These are phyloP conservation scores for Barnettozyma pratensis DNA, from an alignment of 805 yeast genomes.

Conservation along the genomic window DNA sequence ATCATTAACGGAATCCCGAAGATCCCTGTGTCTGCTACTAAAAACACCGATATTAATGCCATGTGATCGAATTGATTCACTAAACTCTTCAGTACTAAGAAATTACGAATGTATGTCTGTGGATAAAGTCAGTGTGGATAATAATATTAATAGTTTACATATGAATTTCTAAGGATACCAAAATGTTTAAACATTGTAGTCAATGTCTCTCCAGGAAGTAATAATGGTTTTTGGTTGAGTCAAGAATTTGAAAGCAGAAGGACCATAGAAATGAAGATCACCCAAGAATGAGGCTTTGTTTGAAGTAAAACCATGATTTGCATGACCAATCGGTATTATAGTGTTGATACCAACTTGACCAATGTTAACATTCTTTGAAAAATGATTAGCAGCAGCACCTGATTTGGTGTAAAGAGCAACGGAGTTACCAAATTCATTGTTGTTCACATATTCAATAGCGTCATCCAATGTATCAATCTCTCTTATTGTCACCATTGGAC, in stretches of 20 bases:
- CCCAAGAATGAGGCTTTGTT: conserved; percentile 73
- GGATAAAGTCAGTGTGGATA: too few species aligned
- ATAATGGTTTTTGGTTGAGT: conserved; percentile 77
- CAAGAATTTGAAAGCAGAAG: conserved; percentile 64
- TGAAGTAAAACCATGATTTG: conserved; percentile 78
- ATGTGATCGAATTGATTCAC: too few species aligned
- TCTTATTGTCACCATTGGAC: conserved; percentile 61
- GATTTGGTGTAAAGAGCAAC: conserved; percentile 63
- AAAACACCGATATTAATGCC: too few species aligned
- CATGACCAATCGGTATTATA: conserved; percentile 78
- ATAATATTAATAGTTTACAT: too few species aligned
- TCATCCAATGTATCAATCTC: conserved; percentile 62
- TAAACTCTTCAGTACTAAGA: too few species aligned
- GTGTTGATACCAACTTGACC: conserved; percentile 78
- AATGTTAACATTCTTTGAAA: conserved; percentile 58
- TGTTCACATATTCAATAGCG: conserved; percentile 58
- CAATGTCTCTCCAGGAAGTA: conserved; percentile 48
- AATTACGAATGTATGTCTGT: too few species aligned
- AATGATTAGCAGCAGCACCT: conserved; percentile 69
- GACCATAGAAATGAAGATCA: conserved; percentile 76
- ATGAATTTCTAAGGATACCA: too few species aligned
- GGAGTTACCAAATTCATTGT: conserved; percentile 62
- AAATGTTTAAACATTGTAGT: too few species aligned
- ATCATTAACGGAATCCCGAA: too few species aligned
- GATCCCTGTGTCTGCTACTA: too few species aligned